Conservation (phyloP, 2,329 filamentous ascomycete genomes). For the Fusarium equiseti region DNA sequence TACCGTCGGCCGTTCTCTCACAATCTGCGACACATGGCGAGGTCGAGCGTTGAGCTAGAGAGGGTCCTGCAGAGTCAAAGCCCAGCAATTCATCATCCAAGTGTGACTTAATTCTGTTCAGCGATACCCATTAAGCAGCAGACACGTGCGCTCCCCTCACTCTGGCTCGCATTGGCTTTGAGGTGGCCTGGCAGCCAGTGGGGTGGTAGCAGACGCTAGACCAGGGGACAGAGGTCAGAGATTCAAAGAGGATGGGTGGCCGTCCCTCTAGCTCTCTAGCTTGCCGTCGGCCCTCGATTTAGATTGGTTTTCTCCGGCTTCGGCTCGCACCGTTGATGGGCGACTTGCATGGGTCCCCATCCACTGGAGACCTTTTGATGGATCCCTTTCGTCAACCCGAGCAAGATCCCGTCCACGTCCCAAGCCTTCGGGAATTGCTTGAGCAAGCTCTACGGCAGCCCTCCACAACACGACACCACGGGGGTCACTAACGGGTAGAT, state of each 20-base stretch:
- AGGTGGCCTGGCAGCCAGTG: slow-evolving; percentile 36
- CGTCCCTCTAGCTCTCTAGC: slow-evolving; percentile 31
- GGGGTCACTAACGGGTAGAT: slow-evolving; percentile 20
- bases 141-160: slow-evolving; percentile 51
- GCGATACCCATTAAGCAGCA: slow-evolving; percentile 50
- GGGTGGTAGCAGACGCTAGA: slow-evolving; percentile 42
- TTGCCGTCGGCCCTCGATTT: slow-evolving; percentile 49
- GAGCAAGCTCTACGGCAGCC: slow-evolving; percentile 27
- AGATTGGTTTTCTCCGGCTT: slow-evolving; percentile 52
- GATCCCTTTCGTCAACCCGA: slow-evolving; percentile 44
- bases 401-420: slow-evolving; percentile 47
- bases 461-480: slow-evolving; percentile 31
- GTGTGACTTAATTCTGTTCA: slow-evolving; percentile 37
- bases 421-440: slow-evolving; percentile 47
- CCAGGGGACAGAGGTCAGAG: slow-evolving; percentile 37
- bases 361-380: slow-evolving; percentile 39
- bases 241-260: slow-evolving; percentile 32
- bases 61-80: slow-evolving; percentile 9
- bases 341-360: slow-evolving; percentile 49
- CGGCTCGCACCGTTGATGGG: slow-evolving; percentile 55
- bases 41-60: slow-evolving; percentile 28
- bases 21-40: slow-evolving; percentile 21
- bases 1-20: slow-evolving; percentile 15
- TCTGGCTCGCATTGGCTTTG: slow-evolving; percentile 32
- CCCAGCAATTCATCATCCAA: slow-evolving; percentile 31